phyloP scores from a whole-genome alignment of 371 early-diverging fungal genomes.

The Rhizopus stolonifer region DNA sequence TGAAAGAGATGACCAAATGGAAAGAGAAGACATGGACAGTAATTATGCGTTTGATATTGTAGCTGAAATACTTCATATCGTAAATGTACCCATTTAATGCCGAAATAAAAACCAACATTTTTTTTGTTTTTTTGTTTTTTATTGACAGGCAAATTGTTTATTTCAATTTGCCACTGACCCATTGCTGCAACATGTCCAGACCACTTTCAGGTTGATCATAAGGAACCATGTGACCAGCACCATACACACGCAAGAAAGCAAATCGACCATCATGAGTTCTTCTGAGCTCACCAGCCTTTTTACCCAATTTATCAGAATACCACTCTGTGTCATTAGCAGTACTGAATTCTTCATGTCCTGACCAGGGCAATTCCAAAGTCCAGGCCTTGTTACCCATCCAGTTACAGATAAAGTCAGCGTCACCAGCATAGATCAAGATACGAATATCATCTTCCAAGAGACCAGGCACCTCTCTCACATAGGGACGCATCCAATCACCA shows the following conservation, averaged over 20 bases:
- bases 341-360: conserved; percentile 66
- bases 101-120: not conserved
- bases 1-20: conserved; percentile 24
- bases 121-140: too few relatives aligned
- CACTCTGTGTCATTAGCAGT: conserved; percentile 62
- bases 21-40: conserved; percentile 25
- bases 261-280: conserved; percentile 60
- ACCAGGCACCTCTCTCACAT: conserved; percentile 68
- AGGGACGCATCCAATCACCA: conserved; percentile 93
- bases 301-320: conserved; percentile 43
- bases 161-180: too few relatives aligned
- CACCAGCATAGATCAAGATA: conserved; percentile 88
- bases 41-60: conserved; percentile 30
- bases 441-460: conserved; percentile 79
- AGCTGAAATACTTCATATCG: conserved; percentile 26
- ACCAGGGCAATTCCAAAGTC: conserved; percentile 81
- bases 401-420: conserved; percentile 85
- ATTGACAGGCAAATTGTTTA: too few relatives aligned
- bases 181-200: too few relatives aligned
- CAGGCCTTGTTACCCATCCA: conserved; percentile 96
- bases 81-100: conserved; percentile 34
- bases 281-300: conserved; percentile 78
- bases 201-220: conserved; percentile 61
- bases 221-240: conserved; percentile 91
- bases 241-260: conserved; percentile 86